A percentile compares a stretch with the other conserved stretches of the same genome.
These are phyloP conservation scores for Citrus sinensis DNA, from an alignment of 345 rosid genomes.

Conservation along the genomic window DNA sequence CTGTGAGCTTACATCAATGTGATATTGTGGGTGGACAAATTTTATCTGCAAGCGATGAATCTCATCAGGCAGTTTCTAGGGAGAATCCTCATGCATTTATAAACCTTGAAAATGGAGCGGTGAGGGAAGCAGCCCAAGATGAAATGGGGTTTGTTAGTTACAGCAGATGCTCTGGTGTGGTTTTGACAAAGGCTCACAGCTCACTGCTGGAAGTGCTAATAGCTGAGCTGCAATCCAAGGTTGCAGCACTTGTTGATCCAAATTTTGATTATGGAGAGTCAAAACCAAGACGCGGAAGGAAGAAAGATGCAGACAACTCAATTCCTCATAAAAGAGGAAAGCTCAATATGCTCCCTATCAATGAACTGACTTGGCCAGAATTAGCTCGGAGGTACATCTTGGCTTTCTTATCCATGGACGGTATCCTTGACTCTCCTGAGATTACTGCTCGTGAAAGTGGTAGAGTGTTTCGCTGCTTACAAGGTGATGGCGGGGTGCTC, in stretches of 20 bases:
- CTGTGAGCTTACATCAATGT: conserved; percentile 22
- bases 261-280: conserved; percentile 82
- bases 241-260: conserved; percentile 85
- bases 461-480: conserved; percentile 84
- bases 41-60: conserved; percentile 29
- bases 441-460: conserved; percentile 76
- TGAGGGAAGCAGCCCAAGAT: conserved; percentile 34
- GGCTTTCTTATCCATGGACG: conserved; percentile 81
- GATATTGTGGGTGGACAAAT: conserved; percentile 27
- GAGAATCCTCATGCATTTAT: conserved; percentile 35
- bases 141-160: conserved; percentile 32
- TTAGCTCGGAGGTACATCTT: conserved; percentile 80
- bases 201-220: conserved; percentile 67
- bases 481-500: conserved; percentile 97
- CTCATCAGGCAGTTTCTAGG: conserved; percentile 20
- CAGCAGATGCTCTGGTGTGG: conserved; percentile 42
- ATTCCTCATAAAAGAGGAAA: conserved; percentile 57
- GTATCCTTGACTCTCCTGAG: conserved; percentile 84
- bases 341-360: conserved; percentile 76
- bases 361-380: conserved; percentile 95
- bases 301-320: conserved; percentile 66
- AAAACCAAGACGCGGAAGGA: conserved; percentile 77
- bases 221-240: conserved; percentile 88
- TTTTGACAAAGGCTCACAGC: conserved; percentile 61
- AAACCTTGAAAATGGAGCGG: conserved; percentile 39